Base-by-base conservation (phyloP, 306 rosid species). In the Rubus parviflorus region DNA sequence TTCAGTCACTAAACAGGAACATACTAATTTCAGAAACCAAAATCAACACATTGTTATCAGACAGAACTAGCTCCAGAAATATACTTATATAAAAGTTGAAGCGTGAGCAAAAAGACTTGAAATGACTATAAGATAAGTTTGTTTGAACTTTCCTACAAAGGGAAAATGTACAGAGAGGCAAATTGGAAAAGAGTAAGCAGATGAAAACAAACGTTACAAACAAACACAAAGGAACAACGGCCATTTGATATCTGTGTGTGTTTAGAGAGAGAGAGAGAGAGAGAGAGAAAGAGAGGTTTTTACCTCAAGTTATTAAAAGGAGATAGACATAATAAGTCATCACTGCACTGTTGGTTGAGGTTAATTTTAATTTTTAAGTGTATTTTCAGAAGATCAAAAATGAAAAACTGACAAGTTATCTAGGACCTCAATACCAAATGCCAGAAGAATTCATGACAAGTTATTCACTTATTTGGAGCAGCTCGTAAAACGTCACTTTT, bases 231-330 rank as follows among this genome's bases (percentile, higher is more conserved):
- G 16, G 10, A 47, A 78, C 38, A 79, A 15, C 2, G 56, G 56
- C n/a, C 19, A n/a, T n/a, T 60, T 10, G 17, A 47, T 16, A 61
- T 13, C 13, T 30, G 23, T n/a, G 35, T 37, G 1, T 14, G 51
- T n/a, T n/a, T n/a, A n/a, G n/a, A n/a, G n/a, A n/a, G n/a, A n/a
- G n/a, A n/a, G n/a, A n/a, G n/a, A n/a, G 2, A 47, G 22, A 70
- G 52, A 67, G 69, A 46, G 23, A 77, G 37, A 64, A 72, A 70
- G 70, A 58, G 83, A 77, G 77, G n/a, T n/a, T n/a, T n/a, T n/a
- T n/a, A n/a, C n/a, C n/a, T n/a, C n/a, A n/a, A n/a, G n/a, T n/a
- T n/a, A n/a, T n/a, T n/a, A n/a, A n/a, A n/a, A n/a, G n/a, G n/a
- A n/a, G n/a, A n/a, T n/a, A n/a, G n/a, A n/a, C n/a, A n/a, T n/a